Evolutionary conservation across 2,329 filamentous ascomycete genomes (phyloP).

Genomic region (Neofusicoccum laricinum): DNA sequence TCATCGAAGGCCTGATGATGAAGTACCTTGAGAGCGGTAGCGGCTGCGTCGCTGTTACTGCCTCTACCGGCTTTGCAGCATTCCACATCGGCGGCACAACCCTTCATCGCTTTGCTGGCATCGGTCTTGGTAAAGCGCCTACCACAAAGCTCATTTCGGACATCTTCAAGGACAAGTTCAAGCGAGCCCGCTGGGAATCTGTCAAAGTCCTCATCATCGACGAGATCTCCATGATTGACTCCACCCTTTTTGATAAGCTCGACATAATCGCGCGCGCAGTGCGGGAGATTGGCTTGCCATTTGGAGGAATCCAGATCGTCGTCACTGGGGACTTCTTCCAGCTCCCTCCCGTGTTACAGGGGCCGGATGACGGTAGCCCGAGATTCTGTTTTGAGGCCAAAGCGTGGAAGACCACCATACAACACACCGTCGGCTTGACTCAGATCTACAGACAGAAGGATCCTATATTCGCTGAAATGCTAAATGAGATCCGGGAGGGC

Average conservation of each 20-base stretch:
- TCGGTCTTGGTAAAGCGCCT: neutral
- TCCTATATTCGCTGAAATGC: neutral
- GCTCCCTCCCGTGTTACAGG: constrained; percentile 48
- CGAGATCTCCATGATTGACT: constrained; percentile 65
- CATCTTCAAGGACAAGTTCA: constrained; percentile 28
- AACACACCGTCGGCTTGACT: neutral
- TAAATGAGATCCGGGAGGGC: neutral
- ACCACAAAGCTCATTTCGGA: neutral
- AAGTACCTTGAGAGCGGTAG: neutral
- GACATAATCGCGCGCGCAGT: constrained; percentile 47
- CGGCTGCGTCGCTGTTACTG: constrained; percentile 41
- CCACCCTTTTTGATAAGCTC: constrained; percentile 51
- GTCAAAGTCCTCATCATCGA: constrained; percentile 58
- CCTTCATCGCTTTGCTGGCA: constrained; percentile 55
- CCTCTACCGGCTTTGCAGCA: constrained; percentile 60
- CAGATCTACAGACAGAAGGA: constrained; percentile 2
- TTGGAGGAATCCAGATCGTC: constrained; percentile 54
- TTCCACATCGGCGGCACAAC: constrained; percentile 57
- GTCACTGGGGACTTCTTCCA: constrained; percentile 62
- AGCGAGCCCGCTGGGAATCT: constrained; percentile 8
- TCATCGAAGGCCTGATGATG: constrained; percentile 39
- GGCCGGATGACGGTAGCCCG: constrained; percentile 26
- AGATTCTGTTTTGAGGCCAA: constrained; percentile 50
- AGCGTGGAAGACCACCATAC: constrained; percentile 43
- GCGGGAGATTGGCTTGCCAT: constrained; percentile 26